A percentile compares a stretch with the other conserved stretches of the same genome.
These are phyloP conservation scores for Wickerhamiella alocasiicola DNA, from an alignment of 805 yeast species.

Conservation along the genomic window DNA sequence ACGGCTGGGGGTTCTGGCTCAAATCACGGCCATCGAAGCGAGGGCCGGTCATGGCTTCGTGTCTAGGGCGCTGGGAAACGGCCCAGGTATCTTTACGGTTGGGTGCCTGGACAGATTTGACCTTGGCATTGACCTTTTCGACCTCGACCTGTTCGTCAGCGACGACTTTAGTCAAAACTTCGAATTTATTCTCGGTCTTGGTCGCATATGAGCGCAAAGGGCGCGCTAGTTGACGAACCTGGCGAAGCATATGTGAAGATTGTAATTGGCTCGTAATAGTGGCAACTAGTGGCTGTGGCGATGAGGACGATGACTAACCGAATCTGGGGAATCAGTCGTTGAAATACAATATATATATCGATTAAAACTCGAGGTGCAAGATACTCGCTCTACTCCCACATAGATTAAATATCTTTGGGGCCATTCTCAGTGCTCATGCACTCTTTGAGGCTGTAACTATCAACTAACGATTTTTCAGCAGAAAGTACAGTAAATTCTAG, in stretches of 20 bases:
- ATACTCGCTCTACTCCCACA: no score
- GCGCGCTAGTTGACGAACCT: no score
- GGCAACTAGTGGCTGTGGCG: no score
- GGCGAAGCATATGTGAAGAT: conserved; percentile 7
- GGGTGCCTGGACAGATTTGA: conserved; percentile 50
- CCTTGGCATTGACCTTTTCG: conserved; percentile 19
- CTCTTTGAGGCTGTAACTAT: no score
- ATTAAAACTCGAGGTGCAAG: no score
- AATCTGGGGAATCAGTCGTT: no score
- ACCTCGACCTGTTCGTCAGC: conserved; percentile 12
- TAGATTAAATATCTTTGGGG: no score
- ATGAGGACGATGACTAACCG: no score
- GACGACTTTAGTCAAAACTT: background rate
- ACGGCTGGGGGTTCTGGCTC: conserved; percentile 58
- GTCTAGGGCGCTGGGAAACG: conserved; percentile 47
- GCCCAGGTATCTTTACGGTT: conserved; percentile 66
- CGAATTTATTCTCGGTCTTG: conserved; percentile 4
- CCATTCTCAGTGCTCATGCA: no score
- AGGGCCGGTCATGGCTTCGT: conserved; percentile 44
- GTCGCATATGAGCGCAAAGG: background rate
- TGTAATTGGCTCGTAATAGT: background rate
- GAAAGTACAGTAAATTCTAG: no score
- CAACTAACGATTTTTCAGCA: no score
- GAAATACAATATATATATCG: no score
- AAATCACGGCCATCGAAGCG: conserved; percentile 65